Evolutionary conservation across 31 red algal genomes (phyloP).

Genomic region (Odonthalia washingtoniensis): DNA sequence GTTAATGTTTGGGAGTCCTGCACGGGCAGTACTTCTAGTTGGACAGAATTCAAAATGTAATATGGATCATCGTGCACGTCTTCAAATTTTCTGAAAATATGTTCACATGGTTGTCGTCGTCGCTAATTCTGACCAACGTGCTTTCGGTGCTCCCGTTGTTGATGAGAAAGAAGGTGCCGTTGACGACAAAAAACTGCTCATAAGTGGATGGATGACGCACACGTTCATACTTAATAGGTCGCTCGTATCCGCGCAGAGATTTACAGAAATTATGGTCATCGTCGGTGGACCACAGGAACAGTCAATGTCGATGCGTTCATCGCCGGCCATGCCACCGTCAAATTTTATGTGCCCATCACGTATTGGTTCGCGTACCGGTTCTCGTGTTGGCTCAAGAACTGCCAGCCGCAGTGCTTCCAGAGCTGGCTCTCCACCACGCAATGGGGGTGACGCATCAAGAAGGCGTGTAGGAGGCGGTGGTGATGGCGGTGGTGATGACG

Average conservation of each 20-base stretch:
- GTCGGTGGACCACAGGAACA: conserved; percentile 68
- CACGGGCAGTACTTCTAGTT: conserved; percentile 64
- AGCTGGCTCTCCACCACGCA: conserved; percentile 13
- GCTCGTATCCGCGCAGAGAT: conserved; percentile 49
- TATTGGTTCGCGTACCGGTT: too few species aligned
- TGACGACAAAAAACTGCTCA: conserved; percentile 9
- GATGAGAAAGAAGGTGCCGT: too few species aligned
- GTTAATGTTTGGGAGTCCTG: conserved; percentile 57
- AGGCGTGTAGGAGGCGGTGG: background rate
- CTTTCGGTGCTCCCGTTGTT: conserved; percentile 26
- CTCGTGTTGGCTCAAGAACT: conserved; percentile 47
- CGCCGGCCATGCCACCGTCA: conserved; percentile 38
- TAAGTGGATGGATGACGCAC: conserved; percentile 54
- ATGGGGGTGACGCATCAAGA: background rate
- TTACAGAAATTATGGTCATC: conserved; percentile 66
- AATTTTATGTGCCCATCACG: conserved; percentile 9
- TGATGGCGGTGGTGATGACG: background rate
- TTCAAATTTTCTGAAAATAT: conserved; percentile 65
- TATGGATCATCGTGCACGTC: background rate
- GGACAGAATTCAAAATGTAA: conserved; percentile 62
- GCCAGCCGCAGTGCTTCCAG: conserved; percentile 31
- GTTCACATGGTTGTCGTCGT: conserved; percentile 38
- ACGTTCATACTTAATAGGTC: conserved; percentile 50
- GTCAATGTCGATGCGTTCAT: too few species aligned
- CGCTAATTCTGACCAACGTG: too few species aligned